Conservation (phyloP, 257 asterid species). For the Petunia secreta region DNA sequence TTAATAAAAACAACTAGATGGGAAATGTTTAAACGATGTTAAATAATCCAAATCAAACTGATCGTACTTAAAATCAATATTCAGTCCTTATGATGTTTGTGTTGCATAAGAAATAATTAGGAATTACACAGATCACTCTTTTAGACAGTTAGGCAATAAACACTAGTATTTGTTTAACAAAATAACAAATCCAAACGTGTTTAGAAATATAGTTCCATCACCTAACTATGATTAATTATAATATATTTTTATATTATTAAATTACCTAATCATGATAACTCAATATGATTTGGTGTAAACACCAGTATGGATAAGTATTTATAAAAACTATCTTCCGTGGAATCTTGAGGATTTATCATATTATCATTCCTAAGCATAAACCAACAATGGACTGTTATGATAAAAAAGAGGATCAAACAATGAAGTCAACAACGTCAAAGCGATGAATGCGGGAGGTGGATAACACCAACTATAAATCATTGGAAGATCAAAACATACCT, state of each 20-base stretch:
- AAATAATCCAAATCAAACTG: background rate
- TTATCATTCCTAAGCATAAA: background rate
- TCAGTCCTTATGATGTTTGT: background rate
- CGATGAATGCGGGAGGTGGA: conserved; percentile 13
- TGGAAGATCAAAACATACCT: background rate
- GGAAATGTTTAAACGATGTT: background rate
- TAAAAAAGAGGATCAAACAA: background rate
- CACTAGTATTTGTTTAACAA: background rate
- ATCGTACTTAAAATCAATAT: background rate
- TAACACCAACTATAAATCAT: conserved; percentile 4
- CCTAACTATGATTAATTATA: no score
- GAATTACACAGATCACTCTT: background rate
- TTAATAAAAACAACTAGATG: background rate
- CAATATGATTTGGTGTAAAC: no score
- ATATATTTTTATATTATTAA: no score
- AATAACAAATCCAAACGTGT: background rate
- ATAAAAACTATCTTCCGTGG: no score
- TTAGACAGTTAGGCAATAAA: background rate
- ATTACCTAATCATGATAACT: no score
- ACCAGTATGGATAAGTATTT: no score
- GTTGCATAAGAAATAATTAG: background rate
- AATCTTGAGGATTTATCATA: no score
- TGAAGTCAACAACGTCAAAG: background rate
- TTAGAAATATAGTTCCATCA: no score
- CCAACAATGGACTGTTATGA: background rate